Conservation (phyloP, 768 basidiomycete genomes). For the Mycena albidolilacea region DNA sequence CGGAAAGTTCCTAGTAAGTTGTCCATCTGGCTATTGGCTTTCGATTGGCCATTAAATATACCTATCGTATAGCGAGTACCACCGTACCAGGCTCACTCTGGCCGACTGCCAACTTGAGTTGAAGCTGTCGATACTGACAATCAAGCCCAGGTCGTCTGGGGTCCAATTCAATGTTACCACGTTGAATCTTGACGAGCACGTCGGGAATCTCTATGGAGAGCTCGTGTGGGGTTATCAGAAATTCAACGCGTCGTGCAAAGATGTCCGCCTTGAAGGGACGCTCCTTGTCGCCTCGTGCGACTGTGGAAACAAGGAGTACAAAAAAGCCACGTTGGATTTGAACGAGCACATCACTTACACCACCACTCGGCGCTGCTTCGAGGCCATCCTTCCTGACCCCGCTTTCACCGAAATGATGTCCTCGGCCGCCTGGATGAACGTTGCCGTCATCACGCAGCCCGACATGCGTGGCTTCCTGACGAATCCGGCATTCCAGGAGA, state of each 20-base stretch:
- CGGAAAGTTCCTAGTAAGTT: no score
- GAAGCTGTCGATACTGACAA: background rate
- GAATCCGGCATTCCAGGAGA: no score
- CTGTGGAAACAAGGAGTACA: background rate
- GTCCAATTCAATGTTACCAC: background rate
- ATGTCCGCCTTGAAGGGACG: background rate
- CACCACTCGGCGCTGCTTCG: background rate
- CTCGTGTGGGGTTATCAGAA: background rate
- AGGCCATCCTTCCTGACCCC: background rate
- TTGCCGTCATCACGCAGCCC: no score
- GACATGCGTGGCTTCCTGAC: no score
- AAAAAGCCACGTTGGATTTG: background rate
- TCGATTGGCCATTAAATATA: no score
- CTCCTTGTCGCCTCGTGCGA: background rate
- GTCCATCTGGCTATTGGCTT: no score
- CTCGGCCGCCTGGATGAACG: no score
- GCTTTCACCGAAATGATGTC: no score
- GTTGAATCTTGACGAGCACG: constrained; percentile 2
- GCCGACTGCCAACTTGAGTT: no score
- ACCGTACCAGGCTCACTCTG: no score
- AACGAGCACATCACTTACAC: constrained; percentile 1
- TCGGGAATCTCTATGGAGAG: background rate
- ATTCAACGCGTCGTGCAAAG: background rate
- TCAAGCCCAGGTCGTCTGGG: background rate
- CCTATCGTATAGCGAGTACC: no score